Evolutionary conservation across 139 green algal genomes (phyloP).

Genomic region (Astrephomene gubernaculifera): DNA sequence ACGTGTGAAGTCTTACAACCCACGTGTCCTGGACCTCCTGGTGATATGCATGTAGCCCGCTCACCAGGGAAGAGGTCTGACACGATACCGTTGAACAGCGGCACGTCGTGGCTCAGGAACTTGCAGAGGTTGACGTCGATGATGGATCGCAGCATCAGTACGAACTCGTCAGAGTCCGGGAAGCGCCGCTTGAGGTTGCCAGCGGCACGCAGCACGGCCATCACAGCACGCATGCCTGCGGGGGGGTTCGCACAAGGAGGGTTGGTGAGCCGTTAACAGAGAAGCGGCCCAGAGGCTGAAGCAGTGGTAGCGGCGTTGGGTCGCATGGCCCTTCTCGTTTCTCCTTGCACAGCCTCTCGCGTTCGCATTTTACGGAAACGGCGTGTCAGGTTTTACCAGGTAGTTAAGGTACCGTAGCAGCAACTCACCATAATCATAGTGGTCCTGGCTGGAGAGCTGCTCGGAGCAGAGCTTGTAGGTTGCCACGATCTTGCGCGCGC

Average conservation of each 20-base stretch:
- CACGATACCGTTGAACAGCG: slow-evolving; percentile 83
- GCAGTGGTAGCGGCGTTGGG: no score
- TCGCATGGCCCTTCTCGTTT: no score
- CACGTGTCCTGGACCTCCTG: no score
- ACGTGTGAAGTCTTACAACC: no score
- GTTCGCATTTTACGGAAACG: no score
- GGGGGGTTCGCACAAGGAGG: no score
- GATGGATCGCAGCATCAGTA: slow-evolving; percentile 83
- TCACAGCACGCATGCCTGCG: slow-evolving; percentile 81
- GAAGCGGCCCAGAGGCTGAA: no score
- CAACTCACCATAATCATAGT: slow-evolving; percentile 76
- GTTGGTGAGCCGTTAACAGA: no score
- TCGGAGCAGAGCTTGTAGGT: slow-evolving; percentile 89
- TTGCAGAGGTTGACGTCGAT: slow-evolving; percentile 89
- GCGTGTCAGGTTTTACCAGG: no score
- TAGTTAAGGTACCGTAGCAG: no score
- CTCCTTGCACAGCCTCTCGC: no score
- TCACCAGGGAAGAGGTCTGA: slow-evolving; percentile 80
- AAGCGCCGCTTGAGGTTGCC: slow-evolving; percentile 67
- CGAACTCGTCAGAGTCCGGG: slow-evolving; percentile 73
- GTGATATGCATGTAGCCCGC: no score
- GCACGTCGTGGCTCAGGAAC: slow-evolving; percentile 88
- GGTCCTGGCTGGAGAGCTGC: slow-evolving; percentile 85
- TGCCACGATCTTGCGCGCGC: slow-evolving; percentile 85
- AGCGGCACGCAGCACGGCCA: slow-evolving; percentile 82